Percentiles rank a stretch among this genome's conserved stretches.
phyloP scores from a whole-genome alignment of 2,329 filamentous ascomycete species.

The Verticillium dahliae region DNA sequence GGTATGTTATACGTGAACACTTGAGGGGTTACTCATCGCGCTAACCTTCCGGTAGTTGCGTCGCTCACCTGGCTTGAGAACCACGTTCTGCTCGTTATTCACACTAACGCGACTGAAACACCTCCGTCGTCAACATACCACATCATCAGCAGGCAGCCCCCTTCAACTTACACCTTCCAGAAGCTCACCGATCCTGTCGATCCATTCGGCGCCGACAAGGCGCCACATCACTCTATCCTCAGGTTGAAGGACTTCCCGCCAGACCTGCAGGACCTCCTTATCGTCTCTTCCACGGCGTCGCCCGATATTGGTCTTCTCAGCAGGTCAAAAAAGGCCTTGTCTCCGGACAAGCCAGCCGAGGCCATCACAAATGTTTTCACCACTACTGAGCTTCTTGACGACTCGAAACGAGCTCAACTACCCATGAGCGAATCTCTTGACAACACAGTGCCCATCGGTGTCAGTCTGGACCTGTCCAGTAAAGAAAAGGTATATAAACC shows the following conservation, averaged over 20 bases:
- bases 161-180: slow-evolving; percentile 60
- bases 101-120: slow-evolving; percentile 58
- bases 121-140: slow-evolving; percentile 67
- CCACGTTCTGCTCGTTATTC: slow-evolving; percentile 72
- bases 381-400: slow-evolving; percentile 64
- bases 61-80: slow-evolving; percentile 86
- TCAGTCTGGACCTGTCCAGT: slow-evolving; percentile 76
- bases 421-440: slow-evolving; percentile 61
- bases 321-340: slow-evolving; percentile 62
- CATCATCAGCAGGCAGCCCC: slow-evolving; percentile 63
- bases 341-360: slow-evolving; percentile 51
- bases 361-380: slow-evolving; percentile 64
- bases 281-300: slow-evolving; percentile 75
- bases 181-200: slow-evolving; percentile 69
- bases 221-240: slow-evolving; percentile 71
- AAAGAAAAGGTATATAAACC: slow-evolving; percentile 73
- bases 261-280: slow-evolving; percentile 70
- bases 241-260: slow-evolving; percentile 77
- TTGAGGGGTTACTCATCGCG: neutral
- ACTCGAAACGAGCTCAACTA: slow-evolving; percentile 67
- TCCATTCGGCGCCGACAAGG: slow-evolving; percentile 58
- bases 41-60: slow-evolving; percentile 48
- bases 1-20: slow-evolving; percentile 34
- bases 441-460: slow-evolving; percentile 74
- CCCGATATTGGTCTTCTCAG: slow-evolving; percentile 75